Base-by-base conservation (phyloP, 2,329 filamentous ascomycete genomes). In the Bipolaris victoriae region DNA sequence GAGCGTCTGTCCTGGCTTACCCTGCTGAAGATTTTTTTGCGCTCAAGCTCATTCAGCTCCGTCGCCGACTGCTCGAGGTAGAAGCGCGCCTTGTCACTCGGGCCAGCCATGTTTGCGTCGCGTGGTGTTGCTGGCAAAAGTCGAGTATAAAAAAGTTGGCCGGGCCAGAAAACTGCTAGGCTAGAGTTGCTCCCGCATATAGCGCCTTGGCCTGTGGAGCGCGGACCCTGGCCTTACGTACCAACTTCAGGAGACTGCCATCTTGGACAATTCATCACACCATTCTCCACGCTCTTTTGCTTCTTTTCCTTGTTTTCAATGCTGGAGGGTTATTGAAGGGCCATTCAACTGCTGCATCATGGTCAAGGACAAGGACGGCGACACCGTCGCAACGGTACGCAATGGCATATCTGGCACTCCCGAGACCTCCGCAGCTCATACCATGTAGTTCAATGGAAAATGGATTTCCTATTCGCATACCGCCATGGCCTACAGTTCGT, bases 391-490 rank as follows among this genome's bases (percentile, higher is more conserved):
- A 57, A 78, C 84, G 62, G 86, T 88, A 77, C 39, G 60, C 58
- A 49, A 61, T 62, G 65, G 69, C 46, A 71, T 67, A 72, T 47
- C 41, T 59, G 40, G 40, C 49, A 58, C 66, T 50, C 39, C 60
- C 63, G 61, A 59, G 58, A 58, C 49, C 60, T 61, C 67, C 64
- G 58, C 64, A 66, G 67, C 72, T 76, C 56, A 76, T 72, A 68
- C 46, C 16, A 41, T 16, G 51, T 64, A 87, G 84, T 76, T 99
- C 74, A 93, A 89, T 75, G 95, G 91, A 66, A 90, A 89, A 83
- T 97, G 91, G 91, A 83, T 99, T 65, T 91, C 92, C 58, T 96
- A 90, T 86, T 78, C 87, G 64, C 95, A 99, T 80, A 99, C 95
- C 7, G 78, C 83, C 46, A 81, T 91, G 66, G 95, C 92, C 58